Evolutionary conservation across 176 grass and related monocot genomes (phyloP), one percentile per base, ranked within the genome.

Genomic region (Ensete ventricosum): DNA sequence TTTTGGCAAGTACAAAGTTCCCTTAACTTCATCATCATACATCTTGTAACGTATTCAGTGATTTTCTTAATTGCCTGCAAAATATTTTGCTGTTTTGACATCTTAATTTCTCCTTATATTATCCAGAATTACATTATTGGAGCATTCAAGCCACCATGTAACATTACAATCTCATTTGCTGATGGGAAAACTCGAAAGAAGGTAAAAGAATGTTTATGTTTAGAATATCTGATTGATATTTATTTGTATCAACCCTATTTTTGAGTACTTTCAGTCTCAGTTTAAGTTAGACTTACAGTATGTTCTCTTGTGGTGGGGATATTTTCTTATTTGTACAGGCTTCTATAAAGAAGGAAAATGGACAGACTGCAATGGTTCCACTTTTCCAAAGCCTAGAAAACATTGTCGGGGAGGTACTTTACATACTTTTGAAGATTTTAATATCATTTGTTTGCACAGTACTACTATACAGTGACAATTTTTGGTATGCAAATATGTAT

Each of bases 101-200:
- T 67, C 25, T 7, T 67, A 34, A 22, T 34, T 14, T 67, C 12
- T 52, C 53, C 52, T 65, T 76, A 55, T 25, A 22, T 11, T 21
- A 0, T 21, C 1, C 79, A 96, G 86, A 96, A 91, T 83, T 96
- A 87, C 49, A 86, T 96, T 81, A 87, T 96, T 49, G 92, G 86
- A 87, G 92, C 88, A 57, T 96, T 96, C 84, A 91, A 91, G 74
- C 86, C 83, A 59, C 92, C 88, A 10, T 96, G 92, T 73, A 85
- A 89, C 64, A 81, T 89, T 64, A 76, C 84, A 11, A 88, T 96
- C 79, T 81, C 79, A 34, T 91, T 96, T 79, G 80, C 86, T 50
- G 88, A 96, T 75, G 92, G 79, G 0, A 87, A 85, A 53, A 75
- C 82, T 48, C 70, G 92, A 79, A 91, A 91, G 76, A 88, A 91